Base-by-base conservation (phyloP, 495 filamentous ascomycete species). In the Darksidea phi region DNA sequence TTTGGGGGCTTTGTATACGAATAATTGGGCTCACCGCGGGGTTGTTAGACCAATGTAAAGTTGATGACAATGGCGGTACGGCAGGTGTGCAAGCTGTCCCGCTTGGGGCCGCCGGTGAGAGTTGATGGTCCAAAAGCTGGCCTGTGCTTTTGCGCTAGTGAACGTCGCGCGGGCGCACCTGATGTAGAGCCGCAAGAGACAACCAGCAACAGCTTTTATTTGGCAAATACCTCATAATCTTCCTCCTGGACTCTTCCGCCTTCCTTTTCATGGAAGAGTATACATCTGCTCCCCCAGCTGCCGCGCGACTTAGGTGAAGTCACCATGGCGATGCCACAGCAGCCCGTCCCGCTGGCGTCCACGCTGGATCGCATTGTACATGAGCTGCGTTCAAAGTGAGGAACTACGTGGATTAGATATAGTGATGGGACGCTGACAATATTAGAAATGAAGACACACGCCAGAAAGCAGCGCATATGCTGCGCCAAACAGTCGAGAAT, bases 381-480 rank as follows among this genome's bases (percentile, higher is more conserved):
- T 13, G 72, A 75, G 42, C 64, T 75, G 6, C 69, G 56, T 20
- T 75, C 72, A 18, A 74, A 69, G 72, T 73, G 52, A 57, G 72
- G 18, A 53, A 20, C 28, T 48, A 15, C 20, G 20, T 26, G 18
- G 18, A 21, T 34, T 13, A 21, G 8, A n/a, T n/a, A 6, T 23
- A 49, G 24, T 7, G 48, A 48, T 5, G 8, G 3, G 36, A 15
- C n/a, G 28, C 60, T 68, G 47, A 65, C 1, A 2, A 1, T 2
- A 43, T n/a, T 34, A 73, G 71, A 36, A 68, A 69, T 43, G 68
- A 72, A 17, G 71, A 73, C 11, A 54, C 57, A 28, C 56, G 71
- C 12, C 47, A 61, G 25, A 67, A 64, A 49, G 71, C 63, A 6
- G 70, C 71, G 2, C 47, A 54, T 37, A 49, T 36, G 11, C 56